A percentile compares a stretch with the other conserved stretches of the same genome.
These are phyloP conservation scores for Penicillium sp. DNA, from an alignment of 2,329 filamentous ascomycete genomes.

Conservation along the genomic window DNA sequence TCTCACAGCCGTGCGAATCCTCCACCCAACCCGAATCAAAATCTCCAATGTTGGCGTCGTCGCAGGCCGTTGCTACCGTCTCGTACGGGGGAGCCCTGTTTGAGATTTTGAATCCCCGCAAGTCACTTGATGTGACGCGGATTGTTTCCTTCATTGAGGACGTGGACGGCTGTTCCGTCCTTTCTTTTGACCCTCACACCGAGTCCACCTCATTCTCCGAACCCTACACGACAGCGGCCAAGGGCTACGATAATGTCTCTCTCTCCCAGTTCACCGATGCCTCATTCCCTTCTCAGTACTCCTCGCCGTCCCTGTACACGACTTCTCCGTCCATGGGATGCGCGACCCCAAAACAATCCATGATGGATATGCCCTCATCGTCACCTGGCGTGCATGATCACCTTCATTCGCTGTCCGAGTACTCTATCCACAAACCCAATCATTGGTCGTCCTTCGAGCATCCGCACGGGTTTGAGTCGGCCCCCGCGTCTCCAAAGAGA, in stretches of 20 bases:
- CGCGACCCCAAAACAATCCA: slow-evolving; percentile 10
- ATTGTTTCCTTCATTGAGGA: slow-evolving; percentile 35
- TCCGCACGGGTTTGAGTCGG: not conserved
- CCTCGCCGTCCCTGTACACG: slow-evolving; percentile 16
- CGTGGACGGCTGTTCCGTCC: slow-evolving; percentile 21
- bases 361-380: slow-evolving; percentile 15
- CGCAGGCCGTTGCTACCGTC: slow-evolving; percentile 24
- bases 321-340: slow-evolving; percentile 4
- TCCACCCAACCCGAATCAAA: too few relatives aligned
- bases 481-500: slow-evolving; percentile 5
- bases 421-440: slow-evolving; percentile 12
- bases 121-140: slow-evolving; percentile 30
- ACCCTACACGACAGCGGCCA: slow-evolving; percentile 15
- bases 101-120: slow-evolving; percentile 35
- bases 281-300: slow-evolving; percentile 20
- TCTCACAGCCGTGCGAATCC: too few relatives aligned
- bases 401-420: slow-evolving; percentile 19
- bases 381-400: slow-evolving; percentile 15
- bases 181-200: slow-evolving; percentile 17
- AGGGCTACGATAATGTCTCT: slow-evolving; percentile 15
- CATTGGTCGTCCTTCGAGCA: slow-evolving; percentile 6
- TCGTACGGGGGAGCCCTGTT: slow-evolving; percentile 32
- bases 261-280: slow-evolving; percentile 22
- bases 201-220: slow-evolving; percentile 18
- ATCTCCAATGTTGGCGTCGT: slow-evolving; percentile 24